Evolutionary conservation across 2,329 filamentous ascomycete genomes (phyloP), one percentile per base, ranked within the genome.

Genomic region (Colletotrichum endophyticum): DNA sequence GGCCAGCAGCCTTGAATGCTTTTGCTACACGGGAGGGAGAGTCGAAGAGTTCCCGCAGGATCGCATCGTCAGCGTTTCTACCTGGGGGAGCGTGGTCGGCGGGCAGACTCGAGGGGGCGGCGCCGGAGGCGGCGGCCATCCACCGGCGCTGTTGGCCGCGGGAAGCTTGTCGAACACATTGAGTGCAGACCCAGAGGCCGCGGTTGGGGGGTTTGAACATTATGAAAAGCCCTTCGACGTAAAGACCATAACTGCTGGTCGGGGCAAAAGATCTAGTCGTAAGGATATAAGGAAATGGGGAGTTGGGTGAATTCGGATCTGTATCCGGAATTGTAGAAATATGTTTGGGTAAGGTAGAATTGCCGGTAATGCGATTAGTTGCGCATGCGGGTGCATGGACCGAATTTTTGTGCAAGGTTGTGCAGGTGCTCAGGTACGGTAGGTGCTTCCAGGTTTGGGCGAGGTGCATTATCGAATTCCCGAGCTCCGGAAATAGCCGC

Each of bases 1-100:
- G 82, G 79, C 85, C 83, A 80, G 79, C 85, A 86, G 78, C 91
- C 81, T 76, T 78, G 57, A 95, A 96, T 8, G 93, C 89, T 72
- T 89, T 89, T 91, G 94, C 96, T 79, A 93, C 92, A 1, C 84
- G 84, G 15, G 85, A 81, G 3, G 92, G 91, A 6, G 93, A 94
- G 85, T 98, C 96, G 86, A 99, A 98, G 39, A 98, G 93, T 73
- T 93, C 91, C 80, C 96, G 94, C 70, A 98, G 87, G 16, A 92
- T 89, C 53, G 89, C 86, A 83, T 98, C 96, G 83, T 98, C 95
- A 80, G 94, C 89, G 53, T 86, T 86, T n/a, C 82, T 73, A 69
- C 82, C 82, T 44, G 83, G 78, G 61, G 81, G 80, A 19, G 80
- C 69, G 69, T 85, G 81, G 69, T 84, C 81, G 64, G 80, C 80